Base-by-base conservation (phyloP, 2,329 filamentous ascomycete genomes). In the Ophiostoma tasmaniense region DNA sequence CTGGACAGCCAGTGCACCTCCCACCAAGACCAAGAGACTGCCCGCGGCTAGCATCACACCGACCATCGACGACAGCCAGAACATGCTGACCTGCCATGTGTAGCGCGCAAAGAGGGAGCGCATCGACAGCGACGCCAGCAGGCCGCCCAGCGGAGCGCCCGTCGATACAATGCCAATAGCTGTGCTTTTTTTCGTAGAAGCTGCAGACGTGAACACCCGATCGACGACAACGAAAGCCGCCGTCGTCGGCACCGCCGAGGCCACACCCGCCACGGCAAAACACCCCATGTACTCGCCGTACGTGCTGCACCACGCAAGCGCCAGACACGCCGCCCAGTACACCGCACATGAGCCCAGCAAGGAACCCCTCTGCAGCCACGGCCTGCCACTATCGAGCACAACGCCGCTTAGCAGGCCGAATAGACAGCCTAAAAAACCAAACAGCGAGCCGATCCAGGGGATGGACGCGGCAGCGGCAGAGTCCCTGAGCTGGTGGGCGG, bases 231-330 rank as follows among this genome's bases (percentile, higher is more conserved):
- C 72, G 67, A 76, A 74, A 0, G 74, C 74, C 13, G 74, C 69
- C 2, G 74, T 75, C n/a, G 74, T 73, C 14, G 73, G 73, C 28
- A 71, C 30, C 73, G 73, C 35, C 67, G 74, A 73, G 68, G 73
- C 70, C 4, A 74, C 69, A 22, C 76, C 76, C 0, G 75, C 75
- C 33, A 75, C 69, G 22, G 71, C 68, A 67, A 77, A 73, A 69
- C 75, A 76, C 25, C 68, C 75, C 72, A 77, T 74, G 68, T 76
- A 75, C 64, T 75, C 70, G 22, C 68, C 72, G 66, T 76, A 77
- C 33, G 71, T 75, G 5, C 64, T 68, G 39, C 73, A 74, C 66
- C 74, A 77, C 11, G 73, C 74, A 14, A 76, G 70, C 20, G 73
- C 75, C n/a, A 77, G 66, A 45, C 76, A 75, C 0, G 73, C 68